Evolutionary conservation across 2,329 filamentous ascomycete species (phyloP), one percentile per base, ranked within the genome.

Genomic region (Apiospora marii): DNA sequence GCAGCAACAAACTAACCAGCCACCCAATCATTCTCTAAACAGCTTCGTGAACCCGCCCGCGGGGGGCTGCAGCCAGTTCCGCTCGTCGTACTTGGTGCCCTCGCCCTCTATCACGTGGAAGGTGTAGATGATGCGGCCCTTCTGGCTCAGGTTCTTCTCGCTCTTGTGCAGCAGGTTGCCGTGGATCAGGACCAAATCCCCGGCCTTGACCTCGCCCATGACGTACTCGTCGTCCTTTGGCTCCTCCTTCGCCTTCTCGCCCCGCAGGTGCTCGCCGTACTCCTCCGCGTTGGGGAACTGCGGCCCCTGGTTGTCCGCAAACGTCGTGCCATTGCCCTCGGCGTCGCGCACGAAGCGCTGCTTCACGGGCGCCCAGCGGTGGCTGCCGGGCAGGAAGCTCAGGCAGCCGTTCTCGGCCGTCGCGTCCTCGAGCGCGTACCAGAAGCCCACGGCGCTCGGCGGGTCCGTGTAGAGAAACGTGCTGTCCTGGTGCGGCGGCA

Each of bases 131-230:
- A 96, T 97, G 76, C 96, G 88, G 30, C 95, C 95, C 86, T 94
- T 96, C 75, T 88, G 84, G 81, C 95, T 97, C 72, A 90, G 88
- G 81, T 99, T 99, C 87, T 89, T 94, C 89, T 98, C 95, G 81
- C 95, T 98, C 90, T 97, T 97, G 84, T 99, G 96, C 84, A 98
- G 81, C 77, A 98, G 84, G 82, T 98, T 98, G 1, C 96, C 96
- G 84, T 99, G 96, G 76, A 99, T 98, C 74, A 99, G 84, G 68
- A 98, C 95, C 82, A 99, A 82, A 67, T 93, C 93, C 0, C 96
- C 96, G 0, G 95, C 95, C 85, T 95, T 96, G 71, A 98, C 94
- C 85, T 98, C 94, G 4, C 93, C 93, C 68, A 95, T 84, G 70
- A 93, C 91, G 82, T 97, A 96, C 74, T 90, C 87, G 73, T 88